These are phyloP conservation scores for Rhodotorula toruloides DNA, from an alignment of 768 basidiomycete genomes.

Conservation along the genomic window DNA sequence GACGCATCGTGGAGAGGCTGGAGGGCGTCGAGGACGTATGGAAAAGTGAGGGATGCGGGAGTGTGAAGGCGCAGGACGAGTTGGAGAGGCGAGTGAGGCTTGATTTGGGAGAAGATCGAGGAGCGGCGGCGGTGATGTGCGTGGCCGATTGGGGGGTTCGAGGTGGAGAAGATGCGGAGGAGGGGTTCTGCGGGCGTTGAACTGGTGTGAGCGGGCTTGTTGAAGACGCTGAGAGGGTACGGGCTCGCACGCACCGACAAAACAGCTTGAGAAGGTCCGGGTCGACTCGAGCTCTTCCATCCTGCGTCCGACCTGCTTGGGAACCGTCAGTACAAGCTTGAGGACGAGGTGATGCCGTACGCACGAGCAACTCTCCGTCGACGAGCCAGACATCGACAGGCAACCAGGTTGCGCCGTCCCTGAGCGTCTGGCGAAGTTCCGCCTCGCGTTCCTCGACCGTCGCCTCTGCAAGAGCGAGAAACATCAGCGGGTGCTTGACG, in stretches of 20 bases:
- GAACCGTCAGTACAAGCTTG: not conserved
- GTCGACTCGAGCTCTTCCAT: not conserved
- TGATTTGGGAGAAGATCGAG: constrained; percentile 15
- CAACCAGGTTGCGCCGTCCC: constrained; percentile 6
- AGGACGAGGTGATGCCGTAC: not conserved
- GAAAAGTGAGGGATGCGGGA: constrained; percentile 6
- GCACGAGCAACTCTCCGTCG: constrained; percentile 29
- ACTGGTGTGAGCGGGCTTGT: not conserved
- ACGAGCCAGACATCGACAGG: constrained; percentile 20
- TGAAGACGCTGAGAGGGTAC: not conserved
- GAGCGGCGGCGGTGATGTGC: constrained; percentile 21
- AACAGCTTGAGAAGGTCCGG: constrained; percentile 2
- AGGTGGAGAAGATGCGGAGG: constrained; percentile 4
- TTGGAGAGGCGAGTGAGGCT: constrained; percentile 4
- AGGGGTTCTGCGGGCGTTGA: not conserved
- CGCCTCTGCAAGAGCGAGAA: not conserved
- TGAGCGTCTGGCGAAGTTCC: not conserved
- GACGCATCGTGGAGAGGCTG: constrained; percentile 18
- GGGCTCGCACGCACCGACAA: constrained; percentile 12
- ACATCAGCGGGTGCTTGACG: too few species aligned
- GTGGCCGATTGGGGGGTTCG: not conserved
- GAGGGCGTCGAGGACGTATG: constrained; percentile 18
- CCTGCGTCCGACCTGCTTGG: constrained; percentile 2
- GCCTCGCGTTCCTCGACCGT: not conserved
- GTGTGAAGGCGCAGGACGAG: constrained; percentile 19